Base-by-base conservation (phyloP, 306 rosid genomes). In the Fragaria vesca region DNA sequence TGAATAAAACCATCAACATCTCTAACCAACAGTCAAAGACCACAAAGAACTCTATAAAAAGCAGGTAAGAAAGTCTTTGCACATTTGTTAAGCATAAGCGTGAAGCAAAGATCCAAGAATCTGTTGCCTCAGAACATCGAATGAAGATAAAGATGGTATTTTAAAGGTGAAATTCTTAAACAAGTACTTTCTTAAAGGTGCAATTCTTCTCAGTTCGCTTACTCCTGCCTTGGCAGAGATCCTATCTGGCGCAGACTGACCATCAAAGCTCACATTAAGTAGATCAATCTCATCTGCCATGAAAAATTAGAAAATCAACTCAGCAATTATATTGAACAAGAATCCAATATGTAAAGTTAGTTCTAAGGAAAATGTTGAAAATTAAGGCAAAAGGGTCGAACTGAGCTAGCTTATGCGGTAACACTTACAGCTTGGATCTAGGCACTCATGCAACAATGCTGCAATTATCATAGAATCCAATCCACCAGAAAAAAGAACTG, bases 391-490 rank as follows among this genome's bases (percentile, higher is more conserved):
- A 24, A 70, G 42, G 63, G 26, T 11, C 67, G 32, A 32, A 32
- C 43, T 58, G 78, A 77, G 71, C 38, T 58, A 84, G 68, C 42
- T 40, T 72, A 83, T 60, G 71, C 7, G 36, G 74, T 68, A 81
- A 83, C 68, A 89, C 97, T 90, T 87, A 95, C 97, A 95, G 75
- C 79, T 78, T 26, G 83, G 79, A 80, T 91, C 91, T 13, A 95
- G 80, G 85, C 97, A 92, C 80, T 88, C 87, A 83, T 95, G 89
- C 86, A 91, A 79, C 81, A 95, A 81, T 78, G 97, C 96, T 30
- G 98, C 95, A 87, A 95, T 96, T 77, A 92, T 91, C 98, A 92
- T 91, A 52, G 98, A 95, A 86, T 95, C 98, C 84, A 95, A 87
- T 69, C 98, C 98, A 76, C 98, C 97, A 66, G 98, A 92, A 83